Evolutionary conservation across 208 protist genomes (phyloP), one percentile per base, ranked within the genome.

Genomic region (Leishmania tropica): DNA sequence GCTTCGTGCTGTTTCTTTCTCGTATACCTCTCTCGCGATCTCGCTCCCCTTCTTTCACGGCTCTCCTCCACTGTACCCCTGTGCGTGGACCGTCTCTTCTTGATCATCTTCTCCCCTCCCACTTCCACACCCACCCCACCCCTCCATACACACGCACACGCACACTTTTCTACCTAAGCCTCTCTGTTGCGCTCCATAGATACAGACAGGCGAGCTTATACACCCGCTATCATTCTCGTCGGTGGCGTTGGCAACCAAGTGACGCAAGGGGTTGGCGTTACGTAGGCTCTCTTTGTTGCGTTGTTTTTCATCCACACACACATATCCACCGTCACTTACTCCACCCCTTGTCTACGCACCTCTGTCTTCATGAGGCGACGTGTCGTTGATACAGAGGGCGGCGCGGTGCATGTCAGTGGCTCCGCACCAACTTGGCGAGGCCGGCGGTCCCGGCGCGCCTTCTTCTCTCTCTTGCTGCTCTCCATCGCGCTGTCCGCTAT

Each of bases 401-500:
- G 0, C 31, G 31, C 31, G 31, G 15, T 10, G 28, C 73, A 76
- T 17, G 73, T 54, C 6, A 28, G 15, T 35, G 21, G 19, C 45
- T 7, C 54, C 1, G 35, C 53, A 79, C 42, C 54, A 67, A 10
- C 58, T 24, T 42, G 15, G 60, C 35, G n/a, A n/a, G 54, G 21
- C 15, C 75, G 53, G 17, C 47, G n/a, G 64, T 54, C 15, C 35
- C 77, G 60, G 8, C 48, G 70, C 28, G 7, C 54, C 13, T 42
- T 56, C 73, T 7, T 67, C 19, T 75, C 62, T 47, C 0, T 78
- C 53, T 17, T 76, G 56, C 24, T 13, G 1, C 48, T 82, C 58
- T 31, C n/a, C 53, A 24, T 80, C 8, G n/a, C 60, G 37, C 77
- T 81, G 21, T 28, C 85, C 58, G 17, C 67, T n/a, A 28, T 83